A percentile compares a stretch with the other conserved stretches of the same genome.
Evolutionary conservation across 2,329 filamentous ascomycete genomes (phyloP).

Genomic region (Curvularia sp.): DNA sequence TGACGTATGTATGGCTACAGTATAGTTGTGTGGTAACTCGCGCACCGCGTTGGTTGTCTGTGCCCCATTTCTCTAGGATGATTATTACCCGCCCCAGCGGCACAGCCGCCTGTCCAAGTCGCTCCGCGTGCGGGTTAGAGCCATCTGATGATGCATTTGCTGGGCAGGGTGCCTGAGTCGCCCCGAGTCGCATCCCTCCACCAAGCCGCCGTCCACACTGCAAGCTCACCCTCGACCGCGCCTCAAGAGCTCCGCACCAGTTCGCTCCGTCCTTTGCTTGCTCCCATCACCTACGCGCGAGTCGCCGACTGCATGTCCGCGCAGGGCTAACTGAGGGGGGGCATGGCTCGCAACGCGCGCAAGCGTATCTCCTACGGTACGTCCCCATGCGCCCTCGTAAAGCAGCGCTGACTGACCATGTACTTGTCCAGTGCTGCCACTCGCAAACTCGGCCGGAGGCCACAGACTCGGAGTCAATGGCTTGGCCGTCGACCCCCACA

Average conservation of each 20-base stretch:
- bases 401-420: constrained; percentile 22
- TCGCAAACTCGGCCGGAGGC: constrained; percentile 77
- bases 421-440: constrained; percentile 67
- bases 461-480: constrained; percentile 96
- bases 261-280: neutral
- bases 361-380: constrained; percentile 62
- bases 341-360: constrained; percentile 60
- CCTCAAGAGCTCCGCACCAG: neutral
- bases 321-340: constrained; percentile 23
- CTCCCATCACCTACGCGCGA: neutral
- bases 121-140: constrained; percentile 12
- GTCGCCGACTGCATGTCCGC: constrained; percentile 26
- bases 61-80: neutral
- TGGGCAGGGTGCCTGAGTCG: constrained; percentile 11
- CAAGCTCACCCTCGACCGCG: neutral
- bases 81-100: constrained; percentile 12
- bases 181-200: constrained; percentile 10
- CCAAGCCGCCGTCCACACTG: constrained; percentile 2
- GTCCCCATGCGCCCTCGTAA: constrained; percentile 23
- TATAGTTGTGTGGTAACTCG: neutral
- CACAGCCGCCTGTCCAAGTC: constrained; percentile 11
- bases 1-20: neutral
- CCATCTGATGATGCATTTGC: constrained; percentile 11
- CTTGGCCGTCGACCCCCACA: constrained; percentile 81
- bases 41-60: neutral